Evolutionary conservation across 441 rosid genomes (phyloP).

Genomic region (Syzygium malaccense): DNA sequence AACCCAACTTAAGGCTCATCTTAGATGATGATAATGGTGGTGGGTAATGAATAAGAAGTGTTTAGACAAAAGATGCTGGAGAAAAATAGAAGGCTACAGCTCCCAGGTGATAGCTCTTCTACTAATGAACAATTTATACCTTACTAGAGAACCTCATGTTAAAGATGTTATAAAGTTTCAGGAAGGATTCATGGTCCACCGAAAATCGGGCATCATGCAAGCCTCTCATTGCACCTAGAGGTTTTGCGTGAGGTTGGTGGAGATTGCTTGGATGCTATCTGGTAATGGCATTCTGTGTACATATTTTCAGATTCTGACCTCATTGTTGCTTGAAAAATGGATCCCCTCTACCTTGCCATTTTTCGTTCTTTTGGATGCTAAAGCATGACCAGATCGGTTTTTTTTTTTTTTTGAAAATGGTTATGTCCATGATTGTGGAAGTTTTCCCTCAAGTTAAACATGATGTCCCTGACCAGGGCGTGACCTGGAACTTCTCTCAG

Average conservation of each 20-base stretch:
- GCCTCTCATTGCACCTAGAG: background rate
- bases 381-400: background rate
- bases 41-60: background rate
- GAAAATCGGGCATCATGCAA: background rate
- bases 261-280: background rate
- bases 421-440: background rate
- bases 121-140: background rate
- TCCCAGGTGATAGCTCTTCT: background rate
- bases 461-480: background rate
- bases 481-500: background rate
- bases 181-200: background rate
- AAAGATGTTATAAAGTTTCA: background rate
- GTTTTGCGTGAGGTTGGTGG: background rate
- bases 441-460: background rate
- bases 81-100: background rate
- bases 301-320: background rate
- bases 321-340: background rate
- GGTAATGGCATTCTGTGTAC: background rate
- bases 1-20: background rate
- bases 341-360: background rate
- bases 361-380: background rate
- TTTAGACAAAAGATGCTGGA: background rate
- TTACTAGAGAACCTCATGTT: background rate
- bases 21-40: background rate
- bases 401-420: background rate